phyloP scores from a whole-genome alignment of 2,329 filamentous ascomycete species.

The Lanzia echinophila region DNA sequence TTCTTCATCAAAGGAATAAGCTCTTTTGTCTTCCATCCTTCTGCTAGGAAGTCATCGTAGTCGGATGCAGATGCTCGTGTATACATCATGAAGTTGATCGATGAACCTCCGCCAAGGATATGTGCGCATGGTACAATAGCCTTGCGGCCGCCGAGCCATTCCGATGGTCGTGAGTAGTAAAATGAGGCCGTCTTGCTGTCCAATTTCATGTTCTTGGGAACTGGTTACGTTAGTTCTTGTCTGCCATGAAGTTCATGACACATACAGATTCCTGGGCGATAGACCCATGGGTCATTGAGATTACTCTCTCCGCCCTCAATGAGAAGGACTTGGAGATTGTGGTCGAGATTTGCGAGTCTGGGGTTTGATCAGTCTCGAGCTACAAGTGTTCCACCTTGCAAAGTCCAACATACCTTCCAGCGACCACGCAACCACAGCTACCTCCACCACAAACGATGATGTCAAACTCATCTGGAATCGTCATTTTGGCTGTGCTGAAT shows the following conservation, averaged over 20 bases:
- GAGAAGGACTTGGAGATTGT: slow-evolving; percentile 41
- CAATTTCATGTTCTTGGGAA: slow-evolving; percentile 29
- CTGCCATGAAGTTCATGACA: slow-evolving; percentile 37
- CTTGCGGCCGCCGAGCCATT: slow-evolving; percentile 55
- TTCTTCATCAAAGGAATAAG: slow-evolving; percentile 49
- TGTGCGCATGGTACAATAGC: slow-evolving; percentile 39
- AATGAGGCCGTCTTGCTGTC: slow-evolving; percentile 57
- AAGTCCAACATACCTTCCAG: slow-evolving; percentile 32
- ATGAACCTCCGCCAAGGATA: slow-evolving; percentile 56
- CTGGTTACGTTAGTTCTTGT: slow-evolving; percentile 22
- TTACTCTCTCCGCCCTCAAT: slow-evolving; percentile 50
- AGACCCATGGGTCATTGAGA: slow-evolving; percentile 43
- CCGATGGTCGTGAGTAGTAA: slow-evolving; percentile 55
- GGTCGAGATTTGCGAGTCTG: slow-evolving; percentile 42
- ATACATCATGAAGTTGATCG: slow-evolving; percentile 54
- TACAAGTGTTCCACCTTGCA: background rate
- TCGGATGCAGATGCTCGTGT: slow-evolving; percentile 40
- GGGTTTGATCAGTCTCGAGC: slow-evolving; percentile 17
- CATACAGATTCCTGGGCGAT: slow-evolving; percentile 46
- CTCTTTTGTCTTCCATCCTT: slow-evolving; percentile 47
- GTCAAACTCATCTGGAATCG: slow-evolving; percentile 38
- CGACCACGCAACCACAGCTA: slow-evolving; percentile 43
- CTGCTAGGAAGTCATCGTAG: slow-evolving; percentile 47
- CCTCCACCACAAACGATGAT: slow-evolving; percentile 46
- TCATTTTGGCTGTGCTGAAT: slow-evolving; percentile 14